Evolutionary conservation across 176 grass and related monocot species (phyloP).

Genomic region (barley (Hordeum vulgare)): MorexV3_pseudomolecules_assembly NC_058521.1:497316784-497317283

Average conservation of each 20-base stretch:
- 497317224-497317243: not conserved
- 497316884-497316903: not conserved
- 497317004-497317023: slow-evolving; percentile 56
- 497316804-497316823: not conserved
- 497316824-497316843: not conserved
- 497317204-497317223: not conserved
- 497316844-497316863: not conserved
- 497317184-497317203: not conserved
- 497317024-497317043: slow-evolving; percentile 90
- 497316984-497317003: slow-evolving; percentile 93
- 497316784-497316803: not conserved
- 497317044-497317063: slow-evolving; percentile 75
- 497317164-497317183: not conserved
- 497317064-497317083: slow-evolving; percentile 54
- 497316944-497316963: slow-evolving; percentile 85
- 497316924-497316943: not conserved
- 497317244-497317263: not conserved
- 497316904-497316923: not conserved
- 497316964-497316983: slow-evolving; percentile 81
- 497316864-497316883: not conserved
- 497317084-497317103: slow-evolving; percentile 81
- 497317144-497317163: not conserved
- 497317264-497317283: not conserved
- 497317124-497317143: not conserved
- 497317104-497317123: slow-evolving; percentile 25